A percentile compares a stretch with the other conserved stretches of the same genome.
phyloP scores from a whole-genome alignment of 257 asterid genomes.

The Solanum virginianum region DNA sequence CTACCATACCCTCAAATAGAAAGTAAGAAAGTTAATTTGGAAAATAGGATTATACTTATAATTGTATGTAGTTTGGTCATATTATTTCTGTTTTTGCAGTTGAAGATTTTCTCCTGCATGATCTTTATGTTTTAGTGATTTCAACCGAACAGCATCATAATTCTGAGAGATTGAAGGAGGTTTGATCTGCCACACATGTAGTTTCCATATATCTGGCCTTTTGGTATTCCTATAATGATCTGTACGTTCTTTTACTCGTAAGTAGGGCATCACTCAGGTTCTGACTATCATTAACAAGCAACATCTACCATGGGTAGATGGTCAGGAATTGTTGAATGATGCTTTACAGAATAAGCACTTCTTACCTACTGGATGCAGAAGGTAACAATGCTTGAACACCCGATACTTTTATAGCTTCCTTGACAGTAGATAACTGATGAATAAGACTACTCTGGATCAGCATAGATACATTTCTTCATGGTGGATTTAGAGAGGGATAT shows the following conservation, averaged over 20 bases:
- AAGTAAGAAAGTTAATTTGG: background rate
- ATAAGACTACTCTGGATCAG: conserved; percentile 19
- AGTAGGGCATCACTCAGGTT: conserved; percentile 57
- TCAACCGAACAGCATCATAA: conserved; percentile 29
- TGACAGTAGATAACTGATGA: background rate
- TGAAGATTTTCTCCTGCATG: conserved; percentile 66
- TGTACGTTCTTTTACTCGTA: background rate
- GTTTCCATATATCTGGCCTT: background rate
- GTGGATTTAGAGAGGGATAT: conserved; percentile 60
- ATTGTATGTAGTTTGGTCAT: background rate
- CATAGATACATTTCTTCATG: conserved; percentile 63
- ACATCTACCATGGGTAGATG: conserved; percentile 56
- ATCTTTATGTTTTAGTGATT: conserved; percentile 38
- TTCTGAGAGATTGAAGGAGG: conserved; percentile 53
- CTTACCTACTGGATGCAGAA: conserved; percentile 56
- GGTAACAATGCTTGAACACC: conserved; percentile 22
- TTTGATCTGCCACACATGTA: conserved; percentile 1
- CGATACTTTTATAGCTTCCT: background rate
- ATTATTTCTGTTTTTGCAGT: conserved; percentile 20
- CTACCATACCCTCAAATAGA: background rate
- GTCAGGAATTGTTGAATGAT: conserved; percentile 52
- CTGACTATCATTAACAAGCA: conserved; percentile 34
- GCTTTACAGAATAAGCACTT: conserved; percentile 33
- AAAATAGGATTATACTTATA: background rate
- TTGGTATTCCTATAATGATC: background rate